These are phyloP conservation scores for Neurospora sp. DNA, from an alignment of 495 filamentous ascomycete species.

Conservation along the genomic window DNA sequence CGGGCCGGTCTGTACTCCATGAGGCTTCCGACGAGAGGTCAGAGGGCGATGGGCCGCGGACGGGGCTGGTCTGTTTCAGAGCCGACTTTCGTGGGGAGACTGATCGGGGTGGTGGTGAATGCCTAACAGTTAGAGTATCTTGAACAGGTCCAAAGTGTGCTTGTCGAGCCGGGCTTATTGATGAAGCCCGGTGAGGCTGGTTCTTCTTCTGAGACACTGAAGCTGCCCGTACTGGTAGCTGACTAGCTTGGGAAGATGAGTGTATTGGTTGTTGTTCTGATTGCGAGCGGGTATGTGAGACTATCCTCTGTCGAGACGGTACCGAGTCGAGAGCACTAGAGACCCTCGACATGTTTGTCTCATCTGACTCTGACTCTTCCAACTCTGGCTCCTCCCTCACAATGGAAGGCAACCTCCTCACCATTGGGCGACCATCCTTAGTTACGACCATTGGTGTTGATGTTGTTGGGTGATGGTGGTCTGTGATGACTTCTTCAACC, in stretches of 20 bases:
- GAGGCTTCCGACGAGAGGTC: slow-evolving; percentile 33
- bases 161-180: slow-evolving; percentile 39
- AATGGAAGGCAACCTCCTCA: slow-evolving; percentile 49
- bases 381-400: slow-evolving; percentile 52
- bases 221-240: neutral
- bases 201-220: neutral
- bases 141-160: slow-evolving; percentile 58
- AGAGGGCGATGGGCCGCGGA: slow-evolving; percentile 35
- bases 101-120: slow-evolving; percentile 70
- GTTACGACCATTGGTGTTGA: neutral
- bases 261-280: neutral
- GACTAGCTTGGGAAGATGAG: neutral
- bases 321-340: slow-evolving; percentile 23
- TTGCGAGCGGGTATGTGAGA: slow-evolving; percentile 1
- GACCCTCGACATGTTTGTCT: slow-evolving; percentile 7
- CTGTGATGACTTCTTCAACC: neutral
- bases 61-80: slow-evolving; percentile 55
- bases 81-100: slow-evolving; percentile 82
- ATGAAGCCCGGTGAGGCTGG: slow-evolving; percentile 10
- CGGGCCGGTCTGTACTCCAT: slow-evolving; percentile 38
- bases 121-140: slow-evolving; percentile 47
- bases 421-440: slow-evolving; percentile 4
- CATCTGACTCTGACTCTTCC: slow-evolving; percentile 20
- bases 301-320: slow-evolving; percentile 19
- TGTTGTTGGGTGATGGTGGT: neutral